Base-by-base conservation (phyloP, 129 eudicot species). In the Flaveria bidentis region DNA sequence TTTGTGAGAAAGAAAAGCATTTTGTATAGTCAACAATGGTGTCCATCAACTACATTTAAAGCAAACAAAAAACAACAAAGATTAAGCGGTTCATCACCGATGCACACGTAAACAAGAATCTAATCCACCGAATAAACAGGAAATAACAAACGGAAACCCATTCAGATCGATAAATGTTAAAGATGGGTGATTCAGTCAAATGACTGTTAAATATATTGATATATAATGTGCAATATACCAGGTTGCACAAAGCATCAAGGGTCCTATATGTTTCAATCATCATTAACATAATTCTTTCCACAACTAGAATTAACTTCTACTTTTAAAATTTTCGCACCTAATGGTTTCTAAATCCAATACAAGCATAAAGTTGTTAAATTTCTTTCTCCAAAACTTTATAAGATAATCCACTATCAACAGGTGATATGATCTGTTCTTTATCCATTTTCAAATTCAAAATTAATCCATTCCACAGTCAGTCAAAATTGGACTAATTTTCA, bases 401-500 rank as follows among this genome's bases (percentile, higher is more conserved):
- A 42, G 10, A n/a, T 9, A 64, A 75, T 63, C 39, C 66, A 76
- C 64, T 76, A 16, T 41, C 41, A 50, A n/a, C 17, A 50, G 11
- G 33, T 49, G 39, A 65, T 9, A 60, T 16, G 46, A 46, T 15
- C 36, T 58, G 9, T 30, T n/a, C 1, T 45, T 60, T 28, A 60
- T 42, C 46, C 18, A 64, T 39, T 30, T 36, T 25, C 23, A 39
- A 23, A 73, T 52, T 80, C 50, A 25, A 61, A 45, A n/a, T 36
- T 30, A 16, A 7, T 18, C 44, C 49, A 79, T 52, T 57, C 36
- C 64, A 78, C 76, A 71, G 16, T 26, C 0, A 46, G 73, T 52
- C 82, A 79, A 50, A 79, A 79, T 41, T 50, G 67, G 73, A 79
- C 65, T 56, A 60, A 9, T 41, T 53, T 77, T 45, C 41, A 52